Evolutionary conservation across 139 green algal genomes (phyloP), one percentile per base, ranked within the genome.

Genomic region (Chlamydomonas sphaeroides): DNA sequence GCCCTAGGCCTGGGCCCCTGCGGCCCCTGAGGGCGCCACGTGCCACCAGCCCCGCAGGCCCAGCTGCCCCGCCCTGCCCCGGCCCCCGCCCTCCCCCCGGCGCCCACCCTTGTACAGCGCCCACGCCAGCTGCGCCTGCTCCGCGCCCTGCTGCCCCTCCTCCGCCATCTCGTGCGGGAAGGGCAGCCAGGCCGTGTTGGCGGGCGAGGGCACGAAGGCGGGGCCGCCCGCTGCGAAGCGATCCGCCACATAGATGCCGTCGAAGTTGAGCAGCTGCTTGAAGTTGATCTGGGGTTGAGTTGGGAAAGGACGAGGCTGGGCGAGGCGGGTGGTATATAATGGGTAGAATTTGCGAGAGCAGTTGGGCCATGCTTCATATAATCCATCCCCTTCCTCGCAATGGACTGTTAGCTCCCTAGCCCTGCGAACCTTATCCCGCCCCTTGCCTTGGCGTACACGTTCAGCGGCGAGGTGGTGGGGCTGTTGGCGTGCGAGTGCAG

Each of bases 201-300:
- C 14, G 39, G 38, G 32, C 18, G 59, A 62, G 30, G 74, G 74
- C 59, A 71, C 59, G 59, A 80, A 80, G 30, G 62, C 35, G 26
- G 74, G 74, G 17, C 74, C 74, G 0, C 59, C 59, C 0, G 36
- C 39, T 0, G 41, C 30, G 57, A 63, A 80, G 41, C 74, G 59
- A 39, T 80, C 74, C 18, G 74, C 74, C 59, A 80, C 74, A 32
- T 80, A 80, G 39, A 80, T 80, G 74, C 74, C 74, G 61, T 80
- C 74, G 17, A 80, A 80, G 59, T 80, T 80, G 57, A 80, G 57
- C 17, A 80, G 74, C 74, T 80, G 74, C 74, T 80, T 80, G 57
- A 80, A 80, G 57, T 80, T 80, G 38, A 80, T 65, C 74, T 80
- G 74, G n/a, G 20, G 25, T 51, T 21, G 23, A 15, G 56, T n/a